Conservation (phyloP, 2,329 filamentous ascomycete species). For the Claviceps sp. region DNA sequence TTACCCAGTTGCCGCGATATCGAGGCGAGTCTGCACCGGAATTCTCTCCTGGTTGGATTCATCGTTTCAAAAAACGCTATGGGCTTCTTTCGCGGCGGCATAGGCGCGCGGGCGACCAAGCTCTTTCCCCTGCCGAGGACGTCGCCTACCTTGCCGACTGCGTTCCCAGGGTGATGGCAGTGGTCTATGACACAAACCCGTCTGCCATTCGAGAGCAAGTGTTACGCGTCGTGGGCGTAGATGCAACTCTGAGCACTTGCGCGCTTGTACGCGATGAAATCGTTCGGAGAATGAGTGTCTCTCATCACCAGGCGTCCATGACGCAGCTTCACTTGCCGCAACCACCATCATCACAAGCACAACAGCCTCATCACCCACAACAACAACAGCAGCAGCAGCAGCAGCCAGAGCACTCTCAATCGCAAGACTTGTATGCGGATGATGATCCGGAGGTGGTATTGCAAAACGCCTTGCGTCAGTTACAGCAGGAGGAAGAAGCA, state of each 20-base stretch:
- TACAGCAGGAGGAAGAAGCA: slow-evolving; percentile 46
- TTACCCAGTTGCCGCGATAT: slow-evolving; percentile 44
- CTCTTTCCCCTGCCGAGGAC: slow-evolving; percentile 37
- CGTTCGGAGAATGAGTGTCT: slow-evolving; percentile 24
- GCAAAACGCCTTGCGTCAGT: slow-evolving; percentile 43
- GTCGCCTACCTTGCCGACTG: slow-evolving; percentile 47
- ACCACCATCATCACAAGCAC: not conserved
- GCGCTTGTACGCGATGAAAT: slow-evolving; percentile 46
- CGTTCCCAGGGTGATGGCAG: slow-evolving; percentile 44
- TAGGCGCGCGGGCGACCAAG: slow-evolving; percentile 35
- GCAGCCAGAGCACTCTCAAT: not conserved
- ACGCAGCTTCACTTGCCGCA: slow-evolving; percentile 7
- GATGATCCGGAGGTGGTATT: slow-evolving; percentile 46
- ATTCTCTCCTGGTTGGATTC: slow-evolving; percentile 51
- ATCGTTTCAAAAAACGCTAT: slow-evolving; percentile 51
- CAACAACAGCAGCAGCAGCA: not conserved
- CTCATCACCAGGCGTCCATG: slow-evolving; percentile 11
- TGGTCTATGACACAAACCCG: slow-evolving; percentile 45
- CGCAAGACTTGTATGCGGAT: slow-evolving; percentile 25
- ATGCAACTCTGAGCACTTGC: slow-evolving; percentile 38
- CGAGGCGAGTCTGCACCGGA: slow-evolving; percentile 47
- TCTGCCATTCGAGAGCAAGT: slow-evolving; percentile 45
- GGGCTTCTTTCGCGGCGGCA: slow-evolving; percentile 44
- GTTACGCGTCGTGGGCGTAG: slow-evolving; percentile 40
- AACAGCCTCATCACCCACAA: slow-evolving; percentile 11